Base-by-base conservation (phyloP, 371 early-diverging fungal genomes). In the Mortierella sp. region DNA sequence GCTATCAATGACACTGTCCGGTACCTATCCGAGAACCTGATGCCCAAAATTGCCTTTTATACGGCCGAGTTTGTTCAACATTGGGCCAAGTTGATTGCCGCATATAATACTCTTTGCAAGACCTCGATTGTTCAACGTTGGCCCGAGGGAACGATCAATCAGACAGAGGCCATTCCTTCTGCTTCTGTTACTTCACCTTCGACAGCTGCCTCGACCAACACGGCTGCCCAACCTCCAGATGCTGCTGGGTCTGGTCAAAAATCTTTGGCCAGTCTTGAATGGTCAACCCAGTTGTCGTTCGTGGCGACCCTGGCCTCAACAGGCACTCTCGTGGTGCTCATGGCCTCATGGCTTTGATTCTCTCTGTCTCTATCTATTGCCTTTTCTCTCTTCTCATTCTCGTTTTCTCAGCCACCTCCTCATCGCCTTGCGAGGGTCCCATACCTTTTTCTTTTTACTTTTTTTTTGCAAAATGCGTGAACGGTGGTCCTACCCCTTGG, bases 21-120 rank as follows among this genome's bases (percentile, higher is more conserved):
- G 14, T 75, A 62, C 46, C 51, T 75, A 56, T 12, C 57, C 23
- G 30, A 57, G 30, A 66, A 66, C 47, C 37, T 75, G 60, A 75
- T 75, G 70, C 70, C 70, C 0, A 52, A 56, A 16, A 67, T 75
- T 51, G 48, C 69, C 1, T 63, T 70, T 44, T 75, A 66, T 21
- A 75, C 75, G 1, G 63, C 69, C 5, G 70, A 66, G 52, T 70
- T 67, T 60, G 66, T 75, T 23, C 75, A 70, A 45, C 66, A 75
- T 51, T 70, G 75, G 75, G 62, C 70, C 7, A 58, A 62, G 18
- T 46, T 75, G 7, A 63, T 70, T 16, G 19, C 57, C 11, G 63
- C 52, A 12, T 70, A 75, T 18, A 75, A 67, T n/a, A 15, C 57
- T 0, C 37, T 56, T 11, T 75, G 70, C 57, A 59, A 66, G 57